phyloP scores from a whole-genome alignment of 2,329 filamentous ascomycete genomes.

The Venturia aucupariae region DNA sequence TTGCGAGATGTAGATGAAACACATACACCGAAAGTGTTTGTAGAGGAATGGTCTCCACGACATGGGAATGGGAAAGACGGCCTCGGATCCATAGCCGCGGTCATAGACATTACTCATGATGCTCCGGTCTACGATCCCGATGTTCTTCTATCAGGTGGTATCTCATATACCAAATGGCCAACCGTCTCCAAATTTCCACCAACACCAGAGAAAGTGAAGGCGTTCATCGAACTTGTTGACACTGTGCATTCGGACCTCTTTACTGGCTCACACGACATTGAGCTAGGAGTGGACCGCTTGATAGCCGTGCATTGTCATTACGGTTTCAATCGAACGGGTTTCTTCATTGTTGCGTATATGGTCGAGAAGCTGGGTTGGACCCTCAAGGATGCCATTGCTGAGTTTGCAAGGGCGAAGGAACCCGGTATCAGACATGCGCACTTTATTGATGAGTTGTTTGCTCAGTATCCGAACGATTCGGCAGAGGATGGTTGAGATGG shows the following conservation, averaged over 20 bases:
- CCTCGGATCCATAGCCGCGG: conserved; percentile 52
- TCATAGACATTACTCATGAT: conserved; percentile 88
- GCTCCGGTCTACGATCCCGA: conserved; percentile 77
- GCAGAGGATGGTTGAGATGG: neutral
- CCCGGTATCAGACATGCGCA: conserved; percentile 85
- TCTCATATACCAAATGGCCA: conserved; percentile 65
- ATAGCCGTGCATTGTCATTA: conserved; percentile 93
- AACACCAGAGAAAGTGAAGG: conserved; percentile 47
- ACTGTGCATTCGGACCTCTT: conserved; percentile 22
- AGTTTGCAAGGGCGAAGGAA: conserved; percentile 62
- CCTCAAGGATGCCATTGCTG: conserved; percentile 68
- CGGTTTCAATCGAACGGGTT: conserved; percentile 89
- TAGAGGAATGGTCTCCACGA: conserved; percentile 50
- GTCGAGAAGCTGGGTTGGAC: conserved; percentile 66
- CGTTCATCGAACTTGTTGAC: conserved; percentile 52
- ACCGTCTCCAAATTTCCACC: conserved; percentile 90
- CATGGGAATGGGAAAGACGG: conserved; percentile 8
- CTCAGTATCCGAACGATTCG: conserved; percentile 52
- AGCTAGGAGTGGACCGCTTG: conserved; percentile 36
- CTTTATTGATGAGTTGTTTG: conserved; percentile 75
- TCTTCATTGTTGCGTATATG: conserved; percentile 84
- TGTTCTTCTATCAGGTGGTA: conserved; percentile 35
- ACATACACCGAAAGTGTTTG: conserved; percentile 69
- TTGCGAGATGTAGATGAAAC: conserved; percentile 77
- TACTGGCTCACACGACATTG: conserved; percentile 22